Percentiles rank a stretch among this genome's conserved stretches.
phyloP scores from a whole-genome alignment of 768 basidiomycete genomes.

The Boletus coccyginus region DNA sequence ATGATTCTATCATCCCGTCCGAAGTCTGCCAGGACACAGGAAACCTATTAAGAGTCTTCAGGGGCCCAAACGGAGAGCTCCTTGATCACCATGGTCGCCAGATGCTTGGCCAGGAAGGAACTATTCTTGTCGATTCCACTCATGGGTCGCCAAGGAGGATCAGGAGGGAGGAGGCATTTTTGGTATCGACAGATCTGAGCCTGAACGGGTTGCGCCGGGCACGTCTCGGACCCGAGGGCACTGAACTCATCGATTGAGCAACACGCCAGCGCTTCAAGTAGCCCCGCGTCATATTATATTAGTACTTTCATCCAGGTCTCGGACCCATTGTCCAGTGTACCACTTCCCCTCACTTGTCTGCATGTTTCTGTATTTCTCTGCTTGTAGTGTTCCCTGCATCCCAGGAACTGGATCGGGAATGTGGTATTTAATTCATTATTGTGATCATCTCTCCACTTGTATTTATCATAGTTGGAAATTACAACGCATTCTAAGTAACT shows the following conservation, averaged over 20 bases:
- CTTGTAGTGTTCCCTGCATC: conserved; percentile 9
- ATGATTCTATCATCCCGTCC: neutral
- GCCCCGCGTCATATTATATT: too few species aligned
- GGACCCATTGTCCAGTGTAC: neutral
- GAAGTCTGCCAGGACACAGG: neutral
- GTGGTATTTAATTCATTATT: neutral
- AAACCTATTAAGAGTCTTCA: neutral
- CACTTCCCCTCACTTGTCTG: neutral
- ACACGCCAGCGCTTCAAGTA: neutral
- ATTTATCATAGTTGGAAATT: too few species aligned
- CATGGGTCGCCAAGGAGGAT: neutral
- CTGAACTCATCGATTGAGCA: conserved; percentile 19
- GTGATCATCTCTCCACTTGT: too few species aligned
- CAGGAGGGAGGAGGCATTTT: conserved; percentile 1
- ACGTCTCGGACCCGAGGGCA: conserved; percentile 23
- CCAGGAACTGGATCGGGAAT: conserved; percentile 21
- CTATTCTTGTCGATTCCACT: conserved; percentile 14
- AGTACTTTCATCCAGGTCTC: neutral
- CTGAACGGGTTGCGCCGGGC: neutral
- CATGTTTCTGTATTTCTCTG: neutral
- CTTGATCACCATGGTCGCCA: conserved; percentile 16
- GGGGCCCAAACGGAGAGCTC: conserved; percentile 22
- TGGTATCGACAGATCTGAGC: neutral
- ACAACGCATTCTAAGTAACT: too few species aligned
- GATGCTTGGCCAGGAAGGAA: conserved; percentile 24